Evolutionary conservation across 1,284 basidiomycete species (phyloP), one percentile per base, ranked within the genome.

Genomic region (Thecaphora thlaspeos): DNA sequence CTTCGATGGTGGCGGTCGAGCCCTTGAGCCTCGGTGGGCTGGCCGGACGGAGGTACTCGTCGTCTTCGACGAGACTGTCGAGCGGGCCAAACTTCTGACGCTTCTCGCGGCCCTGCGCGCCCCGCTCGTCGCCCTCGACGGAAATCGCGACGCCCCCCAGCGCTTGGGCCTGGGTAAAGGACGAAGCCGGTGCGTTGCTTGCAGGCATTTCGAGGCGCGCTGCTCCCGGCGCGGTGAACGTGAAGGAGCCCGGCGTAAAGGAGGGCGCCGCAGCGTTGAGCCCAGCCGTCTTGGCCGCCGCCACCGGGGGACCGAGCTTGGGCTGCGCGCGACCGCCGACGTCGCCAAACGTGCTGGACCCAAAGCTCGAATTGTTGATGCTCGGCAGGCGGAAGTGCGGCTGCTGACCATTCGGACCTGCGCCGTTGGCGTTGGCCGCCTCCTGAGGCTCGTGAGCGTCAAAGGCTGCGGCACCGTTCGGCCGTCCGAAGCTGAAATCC

Each of bases 341-440:
- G 2, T 57, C 57, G 36, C 51, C 59, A n/a, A 65, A 45, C 2
- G 55, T 52, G 24, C 55, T 46, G 18, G 67, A 64, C 12, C 65
- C 70, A 30, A 70, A 70, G 53, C 65, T 70, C 10, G 70, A 70
- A 2, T 55, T 70, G 32, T 60, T 58, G 47, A 70, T 72, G 47
- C 68, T 70, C 0, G 70, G 70, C 22, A 72, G 51, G 18, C 68
- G 55, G 56, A 72, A 72, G 36, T 65, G 64, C 7, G 44, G 47
- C n/a, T 39, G 18, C 14, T 46, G 22, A 0, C 54, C 54, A n/a
- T 51, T 55, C 28, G 55, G 57, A 17, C 55, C 61, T 15, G 47
- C 38, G 9, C 52, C 21, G 4, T 19, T 43, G 7, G 26, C n/a
- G n/a, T n/a, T n/a, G n/a, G n/a, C n/a, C n/a, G n/a, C n/a, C n/a